Evolutionary conservation across 305 asterid genomes (phyloP).

Genomic region (Stenogyne calaminthoides): DNA sequence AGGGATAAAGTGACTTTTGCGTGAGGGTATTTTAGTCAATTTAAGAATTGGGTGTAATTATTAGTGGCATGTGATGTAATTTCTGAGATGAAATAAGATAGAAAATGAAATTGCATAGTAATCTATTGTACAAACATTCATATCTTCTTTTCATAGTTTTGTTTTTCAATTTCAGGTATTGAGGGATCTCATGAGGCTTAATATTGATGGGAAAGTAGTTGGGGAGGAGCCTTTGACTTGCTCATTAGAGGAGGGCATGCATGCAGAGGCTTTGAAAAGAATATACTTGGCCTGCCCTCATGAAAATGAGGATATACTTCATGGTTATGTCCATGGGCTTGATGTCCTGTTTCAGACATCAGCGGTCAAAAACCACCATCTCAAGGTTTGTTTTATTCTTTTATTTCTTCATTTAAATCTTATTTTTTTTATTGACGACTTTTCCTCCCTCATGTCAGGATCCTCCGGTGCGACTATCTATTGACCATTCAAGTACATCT

Average conservation of each 20-base stretch:
- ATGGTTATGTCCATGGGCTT: conserved; percentile 57
- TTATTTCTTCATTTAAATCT: conserved; percentile 5
- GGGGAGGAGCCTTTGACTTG: conserved; percentile 60
- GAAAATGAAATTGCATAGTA: too few species aligned
- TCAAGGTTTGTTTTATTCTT: conserved; percentile 45
- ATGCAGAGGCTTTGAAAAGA: conserved; percentile 42
- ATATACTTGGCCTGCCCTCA: conserved; percentile 48
- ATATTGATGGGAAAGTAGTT: conserved; percentile 65
- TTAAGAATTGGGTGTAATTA: too few species aligned
- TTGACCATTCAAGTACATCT: conserved; percentile 64
- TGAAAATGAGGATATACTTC: conserved; percentile 46
- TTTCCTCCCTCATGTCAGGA: conserved; percentile 50
- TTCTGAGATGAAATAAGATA: too few species aligned
- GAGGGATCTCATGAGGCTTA: conserved; percentile 52
- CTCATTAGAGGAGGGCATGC: conserved; percentile 37
- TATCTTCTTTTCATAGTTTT: too few species aligned
- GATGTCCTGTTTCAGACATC: conserved; percentile 45
- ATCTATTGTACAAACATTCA: too few species aligned
- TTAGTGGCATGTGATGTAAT: too few species aligned
- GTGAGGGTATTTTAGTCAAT: too few species aligned
- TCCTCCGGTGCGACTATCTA: conserved; percentile 62
- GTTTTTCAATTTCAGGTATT: conserved; percentile 50
- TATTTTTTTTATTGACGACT: conserved; percentile 29
- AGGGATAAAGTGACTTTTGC: too few species aligned
- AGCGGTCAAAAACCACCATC: conserved; percentile 44